Conservation (phyloP, 768 basidiomycete species). For the Macrolepiota dolichaula region DNA sequence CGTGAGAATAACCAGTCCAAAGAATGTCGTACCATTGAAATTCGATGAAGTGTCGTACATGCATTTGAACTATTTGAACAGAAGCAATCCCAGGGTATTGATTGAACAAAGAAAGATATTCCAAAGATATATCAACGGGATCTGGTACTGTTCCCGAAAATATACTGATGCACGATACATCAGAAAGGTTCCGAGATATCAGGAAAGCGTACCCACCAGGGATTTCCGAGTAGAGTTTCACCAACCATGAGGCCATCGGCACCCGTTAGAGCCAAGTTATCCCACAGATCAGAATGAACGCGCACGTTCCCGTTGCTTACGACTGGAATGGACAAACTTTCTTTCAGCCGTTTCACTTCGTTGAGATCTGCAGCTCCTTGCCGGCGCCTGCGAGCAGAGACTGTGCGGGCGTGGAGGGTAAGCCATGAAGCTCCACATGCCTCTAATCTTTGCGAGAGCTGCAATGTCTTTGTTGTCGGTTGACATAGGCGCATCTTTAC, state of each 20-base stretch:
- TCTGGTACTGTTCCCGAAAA: conserved; percentile 53
- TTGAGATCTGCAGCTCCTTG: conserved; percentile 69
- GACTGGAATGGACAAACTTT: conserved; percentile 50
- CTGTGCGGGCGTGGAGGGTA: conserved; percentile 71
- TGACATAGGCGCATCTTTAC: conserved; percentile 63
- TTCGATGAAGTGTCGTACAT: conserved; percentile 65
- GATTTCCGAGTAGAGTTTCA: conserved; percentile 72
- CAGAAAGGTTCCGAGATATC: not conserved
- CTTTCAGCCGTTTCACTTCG: conserved; percentile 55
- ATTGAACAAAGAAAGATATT: conserved; percentile 64
- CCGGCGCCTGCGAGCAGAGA: conserved; percentile 65
- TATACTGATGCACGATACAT: conserved; percentile 40
- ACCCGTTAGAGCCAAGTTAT: conserved; percentile 51
- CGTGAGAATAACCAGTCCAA: not conserved
- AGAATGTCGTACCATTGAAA: conserved; percentile 51
- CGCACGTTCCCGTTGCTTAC: conserved; percentile 82
- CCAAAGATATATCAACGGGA: conserved; percentile 62
- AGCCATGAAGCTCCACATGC: conserved; percentile 68
- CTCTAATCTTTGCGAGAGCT: conserved; percentile 56
- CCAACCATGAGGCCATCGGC: conserved; percentile 83
- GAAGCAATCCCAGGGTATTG: conserved; percentile 47
- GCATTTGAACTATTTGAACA: conserved; percentile 51
- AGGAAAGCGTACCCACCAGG: conserved; percentile 45
- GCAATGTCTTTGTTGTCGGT: conserved; percentile 48
- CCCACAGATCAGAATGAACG: conserved; percentile 48